These are phyloP conservation scores for Xylaria sp. DNA, from an alignment of 2,329 filamentous ascomycete species.

Conservation along the genomic window DNA sequence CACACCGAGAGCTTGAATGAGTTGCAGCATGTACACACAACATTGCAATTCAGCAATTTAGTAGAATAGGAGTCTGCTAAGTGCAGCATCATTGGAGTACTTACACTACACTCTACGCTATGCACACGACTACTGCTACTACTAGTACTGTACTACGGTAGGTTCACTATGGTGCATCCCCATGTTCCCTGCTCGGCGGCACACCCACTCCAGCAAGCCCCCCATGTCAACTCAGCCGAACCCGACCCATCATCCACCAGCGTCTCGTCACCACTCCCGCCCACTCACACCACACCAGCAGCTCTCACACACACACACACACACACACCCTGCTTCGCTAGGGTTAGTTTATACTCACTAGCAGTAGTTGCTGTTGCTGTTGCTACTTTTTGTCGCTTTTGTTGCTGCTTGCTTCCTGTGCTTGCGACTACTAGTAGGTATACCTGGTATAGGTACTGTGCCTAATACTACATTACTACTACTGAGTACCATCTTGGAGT, in stretches of 20 bases:
- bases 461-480: background rate
- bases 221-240: conserved; percentile 39
- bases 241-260: conserved; percentile 32
- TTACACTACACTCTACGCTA: background rate
- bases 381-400: background rate
- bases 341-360: conserved; percentile 1
- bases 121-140: background rate
- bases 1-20: no score
- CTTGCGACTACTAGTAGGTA: background rate
- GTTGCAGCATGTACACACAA: no score
- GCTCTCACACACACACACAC: no score
- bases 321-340: conserved; percentile 9
- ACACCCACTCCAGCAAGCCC: conserved; percentile 27
- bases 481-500: background rate
- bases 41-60: no score
- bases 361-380: conserved; percentile 23
- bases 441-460: background rate
- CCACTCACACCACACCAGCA: conserved; percentile 36
- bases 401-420: background rate
- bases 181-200: conserved; percentile 32
- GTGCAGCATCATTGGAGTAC: background rate
- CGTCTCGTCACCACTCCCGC: conserved; percentile 36
- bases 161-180: background rate
- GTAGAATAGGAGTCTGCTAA: no score
- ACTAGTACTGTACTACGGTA: background rate